Evolutionary conservation across 176 grass and related monocot genomes (phyloP).

Genomic region (Secale cereale): DNA sequence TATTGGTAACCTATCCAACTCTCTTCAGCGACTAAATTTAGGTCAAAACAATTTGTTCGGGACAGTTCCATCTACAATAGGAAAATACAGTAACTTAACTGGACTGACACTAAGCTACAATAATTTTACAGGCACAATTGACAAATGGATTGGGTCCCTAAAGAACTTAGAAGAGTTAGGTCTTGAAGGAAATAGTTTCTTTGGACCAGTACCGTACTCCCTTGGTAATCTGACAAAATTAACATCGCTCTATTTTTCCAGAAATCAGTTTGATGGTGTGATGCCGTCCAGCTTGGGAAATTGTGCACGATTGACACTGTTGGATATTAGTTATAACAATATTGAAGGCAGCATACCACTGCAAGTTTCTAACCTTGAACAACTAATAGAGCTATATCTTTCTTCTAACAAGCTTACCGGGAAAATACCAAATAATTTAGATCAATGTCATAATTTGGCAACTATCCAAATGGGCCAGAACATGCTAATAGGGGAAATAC

Average conservation of each 20-base stretch:
- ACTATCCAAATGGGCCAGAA: not conserved
- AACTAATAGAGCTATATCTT: not conserved
- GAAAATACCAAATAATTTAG: not conserved
- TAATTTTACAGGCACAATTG: too few relatives aligned
- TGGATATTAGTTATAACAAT: too few relatives aligned
- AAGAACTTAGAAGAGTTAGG: not conserved
- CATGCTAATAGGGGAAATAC: not conserved
- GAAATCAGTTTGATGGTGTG: not conserved
- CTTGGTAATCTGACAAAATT: conserved; percentile 39
- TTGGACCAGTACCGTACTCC: not conserved
- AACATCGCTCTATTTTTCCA: not conserved
- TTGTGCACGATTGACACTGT: too few relatives aligned
- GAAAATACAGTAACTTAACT: too few relatives aligned
- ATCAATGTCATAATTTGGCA: not conserved
- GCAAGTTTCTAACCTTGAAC: not conserved
- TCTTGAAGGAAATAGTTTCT: not conserved
- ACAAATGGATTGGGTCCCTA: not conserved
- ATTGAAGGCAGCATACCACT: too few relatives aligned
- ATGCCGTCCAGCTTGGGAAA: too few relatives aligned
- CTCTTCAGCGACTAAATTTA: not conserved
- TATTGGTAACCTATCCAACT: not conserved
- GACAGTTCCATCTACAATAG: not conserved
- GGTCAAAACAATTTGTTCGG: not conserved
- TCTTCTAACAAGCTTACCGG: not conserved
- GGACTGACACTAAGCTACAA: too few relatives aligned